Evolutionary conservation across 192 early-diverging fungal genomes (phyloP).

Genomic region (Diversispora eburnea): DNA sequence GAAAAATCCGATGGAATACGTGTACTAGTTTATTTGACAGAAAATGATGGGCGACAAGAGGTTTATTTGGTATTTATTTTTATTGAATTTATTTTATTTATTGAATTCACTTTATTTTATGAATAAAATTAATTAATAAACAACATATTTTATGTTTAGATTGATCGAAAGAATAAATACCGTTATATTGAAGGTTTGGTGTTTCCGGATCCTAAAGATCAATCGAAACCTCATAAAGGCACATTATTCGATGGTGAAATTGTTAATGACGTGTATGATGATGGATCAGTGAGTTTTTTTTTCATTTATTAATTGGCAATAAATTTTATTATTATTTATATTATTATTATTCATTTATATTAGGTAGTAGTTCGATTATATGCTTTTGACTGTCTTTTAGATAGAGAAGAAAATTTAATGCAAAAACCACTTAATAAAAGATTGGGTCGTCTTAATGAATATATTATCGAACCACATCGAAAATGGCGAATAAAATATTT

Average conservation of each 20-base stretch:
- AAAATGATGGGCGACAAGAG: constrained; percentile 38
- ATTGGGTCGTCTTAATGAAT: constrained; percentile 46
- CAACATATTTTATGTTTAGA: constrained; percentile 34
- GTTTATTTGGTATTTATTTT: constrained; percentile 43
- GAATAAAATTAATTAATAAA: not conserved
- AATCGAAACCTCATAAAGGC: constrained; percentile 49
- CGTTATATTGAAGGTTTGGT: constrained; percentile 53
- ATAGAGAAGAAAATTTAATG: constrained; percentile 55
- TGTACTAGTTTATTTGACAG: constrained; percentile 48
- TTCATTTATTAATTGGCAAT: not conserved
- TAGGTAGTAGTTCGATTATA: constrained; percentile 46
- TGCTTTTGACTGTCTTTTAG: constrained; percentile 72
- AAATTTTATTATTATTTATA: not conserved
- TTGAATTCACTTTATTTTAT: not conserved
- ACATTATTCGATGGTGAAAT: constrained; percentile 93
- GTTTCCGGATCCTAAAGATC: constrained; percentile 58
- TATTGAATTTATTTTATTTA: not conserved
- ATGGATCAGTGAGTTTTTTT: constrained; percentile 44
- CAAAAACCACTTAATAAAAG: constrained; percentile 57
- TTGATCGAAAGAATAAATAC: constrained; percentile 88
- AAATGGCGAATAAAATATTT: not conserved
- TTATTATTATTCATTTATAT: not conserved
- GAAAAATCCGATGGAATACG: constrained; percentile 84
- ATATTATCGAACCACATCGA: not conserved
- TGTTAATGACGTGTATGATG: constrained; percentile 66